Evolutionary conservation across 768 basidiomycete genomes (phyloP), one percentile per base, ranked within the genome.

Genomic region (Auriculariales sp.): DNA sequence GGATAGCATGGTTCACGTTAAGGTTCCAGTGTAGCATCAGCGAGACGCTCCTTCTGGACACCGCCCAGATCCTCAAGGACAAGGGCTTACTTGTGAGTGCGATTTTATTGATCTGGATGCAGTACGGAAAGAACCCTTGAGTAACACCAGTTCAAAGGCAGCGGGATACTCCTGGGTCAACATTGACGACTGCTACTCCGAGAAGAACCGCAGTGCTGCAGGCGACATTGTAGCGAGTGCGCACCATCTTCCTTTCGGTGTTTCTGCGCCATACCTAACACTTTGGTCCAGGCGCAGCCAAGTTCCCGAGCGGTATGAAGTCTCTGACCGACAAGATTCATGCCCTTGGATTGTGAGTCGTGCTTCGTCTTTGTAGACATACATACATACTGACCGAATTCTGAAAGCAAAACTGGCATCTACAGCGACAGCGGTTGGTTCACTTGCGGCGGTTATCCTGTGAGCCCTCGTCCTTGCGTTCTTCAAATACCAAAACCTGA

Each of bases 361-460:
- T 22, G 50, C 33, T 27, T 36, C 11, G 27, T 28, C 36, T 9
- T 28, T 47, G 1, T 54, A 3, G 25, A 22, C 3, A 17, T 6
- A 17, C 15, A 25, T 44, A 1, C 48, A 48, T 25, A 7, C 15
- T 27, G 14, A 35, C 55, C 28, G 52, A 49, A 6, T n/a, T 24
- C 30, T 19, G 48, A 14, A 53, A 79, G 78, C 48, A 74, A 77
- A 66, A 71, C 76, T 15, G 79, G 79, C 5, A 80, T 81, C 5
- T 47, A 79, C 53, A 75, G 79, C 52, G 78, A 80, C 55, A 71
- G 80, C 0, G 80, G 80, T 17, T 81, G 79, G 79, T 78, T 72
- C 56, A 81, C 80, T 24, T 82, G 80, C 39, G 31, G 24, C 27
- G 19, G 2, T 15, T 7, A n/a, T n/a, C n/a, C n/a, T n/a, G n/a